Evolutionary conservation across 306 rosid genomes (phyloP), one percentile per base, ranked within the genome.

Genomic region (Dryas alaskensis): DNA sequence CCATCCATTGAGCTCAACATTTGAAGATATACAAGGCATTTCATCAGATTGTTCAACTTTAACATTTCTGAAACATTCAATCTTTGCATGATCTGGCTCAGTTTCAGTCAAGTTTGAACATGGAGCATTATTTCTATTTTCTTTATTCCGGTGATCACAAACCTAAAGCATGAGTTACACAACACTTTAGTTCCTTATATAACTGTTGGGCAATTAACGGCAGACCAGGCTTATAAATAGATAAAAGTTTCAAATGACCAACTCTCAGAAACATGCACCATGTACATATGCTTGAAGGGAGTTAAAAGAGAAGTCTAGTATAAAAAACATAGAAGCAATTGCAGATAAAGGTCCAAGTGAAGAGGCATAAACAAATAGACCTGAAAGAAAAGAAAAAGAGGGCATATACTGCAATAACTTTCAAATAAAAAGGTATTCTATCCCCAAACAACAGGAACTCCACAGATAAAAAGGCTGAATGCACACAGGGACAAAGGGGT

Each of bases 91-190:
- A 73, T 87, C 83, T 3, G 87, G 60, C 17, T 79, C 88, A 10
- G 79, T 74, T 67, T 79, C 89, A 54, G 78, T 81, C 59, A 73
- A 82, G 77, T 67, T 81, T 61, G 74, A 57, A 78, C 79, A 82
- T 50, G 81, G 76, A 80, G 58, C 85, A 79, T 75, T 80, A 73
- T 70, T 79, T 61, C 74, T 82, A 74, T 55, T 87, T 75, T 75
- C 89, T 86, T 88, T 89, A 69, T 74, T 79, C 74, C n/a, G 82
- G 73, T 80, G 82, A 84, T 87, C 86, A 87, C 80, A 84, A 66
- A 82, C 96, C 96, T 94, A 81, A 70, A 81, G 50, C 77, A 83
- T 25, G 69, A 76, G 53, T 81, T 60, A 44, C 67, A 78, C 77
- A 67, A 31, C 3, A 69, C 9, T 73, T 80, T 74, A 82, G 84